Evolutionary conservation across 768 basidiomycete species (phyloP), one percentile per base, ranked within the genome.

Genomic region (Kwoniella bestiolae): DNA sequence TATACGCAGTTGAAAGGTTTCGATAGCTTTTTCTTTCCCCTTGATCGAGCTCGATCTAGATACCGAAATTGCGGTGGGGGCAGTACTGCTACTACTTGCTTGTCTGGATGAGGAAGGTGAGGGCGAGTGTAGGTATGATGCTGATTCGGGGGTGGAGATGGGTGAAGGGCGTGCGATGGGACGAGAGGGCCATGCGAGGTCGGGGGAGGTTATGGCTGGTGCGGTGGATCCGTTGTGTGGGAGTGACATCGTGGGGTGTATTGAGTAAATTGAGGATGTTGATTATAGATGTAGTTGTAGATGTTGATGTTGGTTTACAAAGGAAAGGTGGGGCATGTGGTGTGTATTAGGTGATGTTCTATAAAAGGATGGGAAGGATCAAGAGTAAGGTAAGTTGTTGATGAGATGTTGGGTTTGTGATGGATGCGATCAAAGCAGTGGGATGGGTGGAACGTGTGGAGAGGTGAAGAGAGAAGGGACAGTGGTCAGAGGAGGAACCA

Each of bases 151-250:
- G 3, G 67, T 64, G 3, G 66, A 67, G 12, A 65, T 44, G 5
- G 71, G 68, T 3, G 76, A 72, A 16, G 69, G 60, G 0, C 73
- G 52, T 16, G 67, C 25, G 12, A 49, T 52, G 7, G 76, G 73
- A 51, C 58, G 23, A 26, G 70, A 50, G 7, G 76, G 74, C 76
- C 76, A 75, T 7, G 76, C 76, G 5, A 75, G 58, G 25, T 73
- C 38, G 3, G 76, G 71, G 8, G 76, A 75, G 21, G 76, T 69
- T 34, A 75, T 73, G 3, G 68, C 51, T 2, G 76, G 76, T 8
- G 74, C 76, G 1, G 73, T 75, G 2, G 76, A 75, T 1, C 76
- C 72, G 31, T 57, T 57, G 46, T 55, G 47, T 12, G 53, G 60
- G 5, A 58, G 44, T 4, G 60, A 56, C 66, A 67, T 66, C 5